Percentiles rank a stretch among this genome's conserved stretches.
These are phyloP conservation scores for Phycomyces blakesleeanus DNA, from an alignment of 192 early-diverging fungal genomes.

Conservation along the genomic window DNA sequence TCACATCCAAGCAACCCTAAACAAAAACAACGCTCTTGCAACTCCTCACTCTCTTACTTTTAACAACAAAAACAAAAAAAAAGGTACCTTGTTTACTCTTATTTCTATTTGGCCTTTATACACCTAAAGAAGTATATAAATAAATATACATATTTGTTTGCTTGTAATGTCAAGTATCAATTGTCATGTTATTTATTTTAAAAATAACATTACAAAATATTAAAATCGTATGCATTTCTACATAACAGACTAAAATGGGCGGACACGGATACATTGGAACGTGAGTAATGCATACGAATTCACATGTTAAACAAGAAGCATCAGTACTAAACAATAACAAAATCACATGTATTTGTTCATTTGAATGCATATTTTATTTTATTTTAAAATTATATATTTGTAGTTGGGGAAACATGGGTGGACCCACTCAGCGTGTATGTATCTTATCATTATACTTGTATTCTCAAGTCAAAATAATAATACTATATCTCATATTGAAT, in stretches of 20 bases:
- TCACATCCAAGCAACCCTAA: neutral
- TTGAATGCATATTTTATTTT: neutral
- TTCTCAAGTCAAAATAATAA: no score
- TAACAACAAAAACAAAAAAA: no score
- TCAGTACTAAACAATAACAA: neutral
- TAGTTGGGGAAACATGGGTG: slow-evolving; percentile 60
- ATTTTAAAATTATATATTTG: slow-evolving; percentile 1
- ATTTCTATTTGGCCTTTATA: no score
- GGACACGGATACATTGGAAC: slow-evolving; percentile 23
- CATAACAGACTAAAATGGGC: slow-evolving; percentile 9
- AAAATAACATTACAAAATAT: no score
- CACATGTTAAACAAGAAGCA: no score
- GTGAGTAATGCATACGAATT: no score
- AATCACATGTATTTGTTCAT: no score
- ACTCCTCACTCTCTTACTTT: neutral
- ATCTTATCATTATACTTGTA: no score
- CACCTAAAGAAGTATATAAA: no score
- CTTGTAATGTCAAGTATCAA: neutral
- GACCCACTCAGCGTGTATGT: slow-evolving; percentile 48
- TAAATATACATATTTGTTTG: no score
- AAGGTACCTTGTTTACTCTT: no score
- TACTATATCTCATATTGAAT: neutral
- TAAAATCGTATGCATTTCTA: no score
- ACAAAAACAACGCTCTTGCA: neutral
- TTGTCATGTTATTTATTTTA: slow-evolving; percentile 1